A percentile compares a stretch with the other conserved stretches of the same genome.
These are phyloP conservation scores for Perkinsus marinus DNA, from an alignment of 169 alveolate genomes.

Conservation along the genomic window DNA sequence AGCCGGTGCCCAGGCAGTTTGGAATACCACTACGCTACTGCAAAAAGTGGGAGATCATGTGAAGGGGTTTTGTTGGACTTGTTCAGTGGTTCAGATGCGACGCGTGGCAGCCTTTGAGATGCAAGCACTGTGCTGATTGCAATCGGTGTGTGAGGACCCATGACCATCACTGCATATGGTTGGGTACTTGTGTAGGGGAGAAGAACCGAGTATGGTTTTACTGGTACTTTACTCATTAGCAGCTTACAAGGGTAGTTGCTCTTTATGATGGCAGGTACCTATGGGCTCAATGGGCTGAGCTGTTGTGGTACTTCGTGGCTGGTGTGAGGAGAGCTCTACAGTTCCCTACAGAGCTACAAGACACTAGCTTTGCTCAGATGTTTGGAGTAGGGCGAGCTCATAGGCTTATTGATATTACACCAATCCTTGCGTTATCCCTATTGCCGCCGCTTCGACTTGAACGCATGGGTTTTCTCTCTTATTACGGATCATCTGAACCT, in stretches of 20 bases:
- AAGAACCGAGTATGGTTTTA: conserved; percentile 16
- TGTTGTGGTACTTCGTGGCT: background rate
- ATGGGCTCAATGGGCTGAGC: background rate
- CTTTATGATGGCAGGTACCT: background rate
- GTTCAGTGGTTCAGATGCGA: conserved; percentile 51
- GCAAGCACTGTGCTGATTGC: conserved; percentile 60
- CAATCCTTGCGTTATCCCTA: too few species aligned
- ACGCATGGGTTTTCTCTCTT: too few species aligned
- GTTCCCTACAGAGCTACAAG: background rate
- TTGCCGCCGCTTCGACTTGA: too few species aligned
- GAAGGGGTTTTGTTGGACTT: too few species aligned
- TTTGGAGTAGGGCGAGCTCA: background rate
- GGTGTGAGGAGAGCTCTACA: background rate
- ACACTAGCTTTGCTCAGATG: background rate
- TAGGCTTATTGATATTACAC: too few species aligned
- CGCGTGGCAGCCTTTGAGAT: conserved; percentile 40
- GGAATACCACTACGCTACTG: background rate
- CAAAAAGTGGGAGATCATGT: background rate
- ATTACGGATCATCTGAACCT: too few species aligned
- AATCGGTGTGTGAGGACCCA: conserved; percentile 56
- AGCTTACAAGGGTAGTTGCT: background rate
- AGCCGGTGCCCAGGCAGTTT: background rate
- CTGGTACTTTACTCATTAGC: background rate
- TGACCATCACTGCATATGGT: conserved; percentile 77
- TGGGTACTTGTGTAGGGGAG: conserved; percentile 58